These are phyloP conservation scores for Zygoascus biomembranicola DNA, from an alignment of 805 yeast genomes.

Conservation along the genomic window DNA sequence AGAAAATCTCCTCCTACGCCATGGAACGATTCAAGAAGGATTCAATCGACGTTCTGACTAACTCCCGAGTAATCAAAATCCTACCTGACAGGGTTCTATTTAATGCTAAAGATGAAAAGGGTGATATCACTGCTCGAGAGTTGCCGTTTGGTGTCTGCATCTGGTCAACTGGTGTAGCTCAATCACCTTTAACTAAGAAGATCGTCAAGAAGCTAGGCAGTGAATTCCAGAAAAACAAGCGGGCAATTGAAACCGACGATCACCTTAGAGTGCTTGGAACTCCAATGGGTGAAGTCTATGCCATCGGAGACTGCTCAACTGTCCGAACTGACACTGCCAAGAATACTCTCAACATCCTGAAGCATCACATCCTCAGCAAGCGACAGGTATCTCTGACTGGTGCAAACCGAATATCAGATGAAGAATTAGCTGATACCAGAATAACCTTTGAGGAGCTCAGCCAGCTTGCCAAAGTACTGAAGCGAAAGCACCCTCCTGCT, in stretches of 20 bases:
- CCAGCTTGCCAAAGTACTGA: constrained; percentile 40
- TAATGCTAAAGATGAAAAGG: constrained; percentile 38
- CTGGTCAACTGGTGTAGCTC: constrained; percentile 74
- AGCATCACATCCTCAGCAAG: constrained; percentile 14
- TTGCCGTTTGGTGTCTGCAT: constrained; percentile 61
- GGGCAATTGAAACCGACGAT: constrained; percentile 73
- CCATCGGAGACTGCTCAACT: constrained; percentile 66
- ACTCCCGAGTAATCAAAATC: constrained; percentile 55
- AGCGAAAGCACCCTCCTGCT: constrained; percentile 49
- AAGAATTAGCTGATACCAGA: constrained; percentile 42
- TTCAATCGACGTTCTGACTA: constrained; percentile 52
- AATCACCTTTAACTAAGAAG: constrained; percentile 50
- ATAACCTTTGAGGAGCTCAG: constrained; percentile 42
- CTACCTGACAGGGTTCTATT: constrained; percentile 50
- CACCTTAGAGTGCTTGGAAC: constrained; percentile 63
- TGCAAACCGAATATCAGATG: constrained; percentile 31
- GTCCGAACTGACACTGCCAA: constrained; percentile 52
- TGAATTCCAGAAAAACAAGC: constrained; percentile 46
- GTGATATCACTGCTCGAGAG: constrained; percentile 32
- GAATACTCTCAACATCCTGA: constrained; percentile 44
- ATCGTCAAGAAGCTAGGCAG: constrained; percentile 40
- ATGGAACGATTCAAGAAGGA: constrained; percentile 56
- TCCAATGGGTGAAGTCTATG: constrained; percentile 58
- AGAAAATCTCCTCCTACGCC: constrained; percentile 56
- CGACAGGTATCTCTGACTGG: constrained; percentile 15